Percentiles rank a stretch among this genome's conserved stretches.
Evolutionary conservation across 225 moss, liverwort and hornwort species (phyloP).

Genomic region (Climacium dendroides): DNA sequence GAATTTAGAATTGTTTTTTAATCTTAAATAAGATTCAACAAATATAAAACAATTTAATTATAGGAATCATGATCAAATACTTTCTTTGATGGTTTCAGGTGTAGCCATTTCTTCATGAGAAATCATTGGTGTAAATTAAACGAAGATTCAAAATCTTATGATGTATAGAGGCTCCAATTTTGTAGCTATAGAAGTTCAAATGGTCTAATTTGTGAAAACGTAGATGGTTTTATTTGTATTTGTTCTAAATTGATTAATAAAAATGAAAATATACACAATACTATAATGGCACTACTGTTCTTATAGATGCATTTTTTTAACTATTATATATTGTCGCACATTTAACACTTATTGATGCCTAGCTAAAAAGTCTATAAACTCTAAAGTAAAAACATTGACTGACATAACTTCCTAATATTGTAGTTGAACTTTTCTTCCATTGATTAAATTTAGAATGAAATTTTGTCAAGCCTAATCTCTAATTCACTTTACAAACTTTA

Average conservation of each 20-base stretch:
- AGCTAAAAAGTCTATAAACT: neutral
- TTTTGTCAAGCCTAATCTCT: neutral
- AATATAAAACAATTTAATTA: neutral
- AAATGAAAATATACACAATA: accelerated
- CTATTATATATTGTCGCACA: too few relatives aligned
- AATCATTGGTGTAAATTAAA: neutral
- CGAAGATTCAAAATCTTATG: neutral
- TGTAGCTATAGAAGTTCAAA: neutral
- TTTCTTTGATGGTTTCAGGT: neutral
- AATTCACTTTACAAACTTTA: neutral
- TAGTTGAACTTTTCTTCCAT: neutral
- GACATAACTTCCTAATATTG: accelerated
- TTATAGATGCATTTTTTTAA: neutral
- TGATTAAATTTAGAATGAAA: neutral
- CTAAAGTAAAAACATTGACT: too few relatives aligned
- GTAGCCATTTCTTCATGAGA: accelerated
- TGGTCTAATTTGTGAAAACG: neutral
- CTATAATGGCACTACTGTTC: neutral
- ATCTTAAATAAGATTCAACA: neutral
- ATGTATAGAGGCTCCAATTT: accelerated
- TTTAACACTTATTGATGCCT: accelerated
- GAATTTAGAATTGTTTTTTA: neutral
- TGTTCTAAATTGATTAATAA: neutral
- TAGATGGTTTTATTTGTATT: neutral
- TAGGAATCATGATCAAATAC: accelerated